Evolutionary conservation across 2,329 filamentous ascomycete genomes (phyloP), one percentile per base, ranked within the genome.

Genomic region (Colletotrichum caudatum): DNA sequence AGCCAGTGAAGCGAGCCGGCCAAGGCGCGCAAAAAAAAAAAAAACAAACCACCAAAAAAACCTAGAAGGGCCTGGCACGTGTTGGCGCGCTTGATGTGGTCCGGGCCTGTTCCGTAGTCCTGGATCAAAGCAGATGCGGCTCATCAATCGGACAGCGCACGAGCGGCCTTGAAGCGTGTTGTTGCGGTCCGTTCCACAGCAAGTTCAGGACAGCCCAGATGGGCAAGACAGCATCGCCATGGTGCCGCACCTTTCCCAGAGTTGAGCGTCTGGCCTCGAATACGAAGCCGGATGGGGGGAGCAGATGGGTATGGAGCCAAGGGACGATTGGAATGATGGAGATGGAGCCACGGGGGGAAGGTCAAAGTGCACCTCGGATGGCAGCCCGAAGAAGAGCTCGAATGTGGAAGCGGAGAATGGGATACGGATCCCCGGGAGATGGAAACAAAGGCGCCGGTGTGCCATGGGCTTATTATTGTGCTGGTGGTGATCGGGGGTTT

Each of bases 281-380:
- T 11, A 20, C 20, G 29, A 20, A 58, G 12, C 8, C n/a, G n/a
- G 26, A 29, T 20, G 37, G 18, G 18, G 20, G 23, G 29, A 4
- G 48, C 33, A 60, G 33, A 33, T 33, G 11, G 37, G 12, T 48
- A 23, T 26, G 20, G 29, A 23, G 66, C 66, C 59, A 69, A 69
- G 64, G 33, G 57, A 58, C 8, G 20, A 50, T 3, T 12, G n/a
- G 18, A 35, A 37, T 44, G 37, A 12, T 8, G 35, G 23, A 16
- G 48, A 18, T 9, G 8, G 23, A 14, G 14, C 14, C 23, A 29
- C 9, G n/a, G 12, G 18, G 11, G 29, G 29, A 16, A 48, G 37
- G 64, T 29, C 35, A 23, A 54, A 37, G n/a, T 44, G 51, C 62
- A 20, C 20, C 50, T 56, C 48, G 61, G 60, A 53, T 48, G 14